Percentiles rank a stretch among this genome's conserved stretches.
These are phyloP conservation scores for Nymphaea colorata DNA, from an alignment of 164 flowering plant genomes.

Conservation along the genomic window DNA sequence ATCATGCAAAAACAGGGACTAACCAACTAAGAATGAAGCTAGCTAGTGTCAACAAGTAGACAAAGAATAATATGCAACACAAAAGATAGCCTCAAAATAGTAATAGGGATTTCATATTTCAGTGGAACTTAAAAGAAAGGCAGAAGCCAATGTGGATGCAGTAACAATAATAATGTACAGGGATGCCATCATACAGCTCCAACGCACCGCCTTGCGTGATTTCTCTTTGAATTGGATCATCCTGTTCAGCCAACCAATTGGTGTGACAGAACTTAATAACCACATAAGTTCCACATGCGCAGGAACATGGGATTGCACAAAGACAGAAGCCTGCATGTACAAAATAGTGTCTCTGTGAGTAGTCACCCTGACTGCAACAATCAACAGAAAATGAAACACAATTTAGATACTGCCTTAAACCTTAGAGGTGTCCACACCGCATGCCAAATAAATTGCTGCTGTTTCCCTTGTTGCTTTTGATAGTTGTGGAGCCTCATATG, in stretches of 20 bases:
- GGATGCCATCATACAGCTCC: constrained; percentile 13
- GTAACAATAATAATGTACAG: no score
- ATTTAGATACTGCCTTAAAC: constrained; percentile 16
- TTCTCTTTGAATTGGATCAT: constrained; percentile 99
- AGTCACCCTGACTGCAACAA: no score
- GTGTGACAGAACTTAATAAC: constrained; percentile 78
- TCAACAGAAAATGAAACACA: no score
- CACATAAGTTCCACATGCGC: constrained; percentile 96
- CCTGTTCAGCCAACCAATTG: constrained; percentile 86
- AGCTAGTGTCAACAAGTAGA: no score
- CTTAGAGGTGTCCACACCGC: constrained; percentile 90
- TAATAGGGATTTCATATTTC: no score
- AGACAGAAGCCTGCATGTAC: constrained; percentile 68
- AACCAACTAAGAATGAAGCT: no score
- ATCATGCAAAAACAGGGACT: no score
- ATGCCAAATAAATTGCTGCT: constrained; percentile 89
- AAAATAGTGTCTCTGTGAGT: background rate
- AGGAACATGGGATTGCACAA: constrained; percentile 96
- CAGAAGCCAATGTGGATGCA: no score
- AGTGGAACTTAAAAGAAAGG: no score
- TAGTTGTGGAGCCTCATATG: constrained; percentile 62
- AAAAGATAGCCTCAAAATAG: no score
- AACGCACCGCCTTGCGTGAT: constrained; percentile 80
- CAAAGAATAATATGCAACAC: background rate
- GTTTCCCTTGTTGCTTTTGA: constrained; percentile 74